Base-by-base conservation (phyloP, 306 rosid genomes). In the Dryas octopetala region DNA sequence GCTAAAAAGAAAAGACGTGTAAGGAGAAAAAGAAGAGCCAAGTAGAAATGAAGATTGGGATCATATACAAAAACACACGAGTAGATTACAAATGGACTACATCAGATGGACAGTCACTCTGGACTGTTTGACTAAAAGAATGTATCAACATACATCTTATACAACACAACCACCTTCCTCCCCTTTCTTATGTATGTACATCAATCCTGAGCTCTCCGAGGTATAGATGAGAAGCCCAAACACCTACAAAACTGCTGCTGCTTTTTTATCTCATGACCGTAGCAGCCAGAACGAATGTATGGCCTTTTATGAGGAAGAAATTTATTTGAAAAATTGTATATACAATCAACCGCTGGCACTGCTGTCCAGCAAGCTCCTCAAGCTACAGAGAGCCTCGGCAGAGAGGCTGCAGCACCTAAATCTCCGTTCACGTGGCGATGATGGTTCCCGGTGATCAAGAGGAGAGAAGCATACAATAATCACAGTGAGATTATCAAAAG, bases 401-500 rank as follows among this genome's bases (percentile, higher is more conserved):
- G 98, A 90, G 83, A 95, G 89, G 82, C 91, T 89, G 74, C 97
- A 90, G 68, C 89, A 88, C 77, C 90, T 88, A 79, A 85, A n/a
- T 69, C 85, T 95, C 58, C 81, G 79, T n/a, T 83, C 91, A 62
- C 65, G 83, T 2, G 90, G 81, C 0, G 89, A 88, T 12, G 91
- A 81, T 43, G 58, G 67, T 68, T 87, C 89, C 32, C 78, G 48
- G 4, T 73, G 74, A 71, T 90, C 93, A 50, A 77, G 76, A 28
- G 89, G 79, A 62, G 96, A 76, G 67, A 95, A 88, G 81, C 97
- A 92, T 48, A 91, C 85, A 44, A 95, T 77, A 45, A 95, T 82
- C 32, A 90, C 99, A 0, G 99, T 95, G 59, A 95, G 97, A 76
- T 95, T 95, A 74, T 95, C 99, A 12, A 84, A 80, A 4, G 99